Percentiles rank a stretch among this genome's conserved stretches.
Conservation (phyloP, 192 early-diverging fungal genomes). For the Dissophora globulifera region DNA sequence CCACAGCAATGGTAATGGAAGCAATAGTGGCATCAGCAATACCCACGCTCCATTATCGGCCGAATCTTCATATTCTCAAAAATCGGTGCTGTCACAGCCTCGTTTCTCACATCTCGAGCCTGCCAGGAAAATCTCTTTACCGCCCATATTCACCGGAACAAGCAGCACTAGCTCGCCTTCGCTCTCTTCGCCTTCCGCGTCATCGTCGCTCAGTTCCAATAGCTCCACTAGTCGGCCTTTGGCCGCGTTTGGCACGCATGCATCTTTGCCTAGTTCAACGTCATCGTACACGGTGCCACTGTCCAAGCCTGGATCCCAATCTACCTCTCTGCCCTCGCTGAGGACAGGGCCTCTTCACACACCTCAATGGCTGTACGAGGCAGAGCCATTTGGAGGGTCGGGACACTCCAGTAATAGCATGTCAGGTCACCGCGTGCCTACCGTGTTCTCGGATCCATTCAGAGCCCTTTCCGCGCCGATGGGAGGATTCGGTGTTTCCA, state of each 20-base stretch:
- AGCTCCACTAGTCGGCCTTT: constrained; percentile 16
- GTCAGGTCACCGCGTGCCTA: constrained; percentile 25
- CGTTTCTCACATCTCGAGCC: no score
- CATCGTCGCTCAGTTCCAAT: constrained; percentile 18
- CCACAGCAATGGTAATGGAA: constrained; percentile 14
- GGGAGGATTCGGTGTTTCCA: constrained; percentile 51
- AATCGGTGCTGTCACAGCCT: constrained; percentile 1
- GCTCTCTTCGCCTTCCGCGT: constrained; percentile 20
- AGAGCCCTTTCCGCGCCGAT: constrained; percentile 40
- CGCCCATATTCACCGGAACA: constrained; percentile 28
- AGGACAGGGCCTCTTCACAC: constrained; percentile 44
- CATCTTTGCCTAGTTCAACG: constrained; percentile 2
- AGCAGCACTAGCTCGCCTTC: constrained; percentile 7
- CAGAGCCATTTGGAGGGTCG: constrained; percentile 35
- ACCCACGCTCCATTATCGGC: no score
- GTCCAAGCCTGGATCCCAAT: constrained; percentile 22
- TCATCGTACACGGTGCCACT: constrained; percentile 31
- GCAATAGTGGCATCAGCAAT: no score
- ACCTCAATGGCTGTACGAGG: constrained; percentile 40
- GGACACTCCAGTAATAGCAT: constrained; percentile 10
- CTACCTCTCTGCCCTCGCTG: constrained; percentile 31
- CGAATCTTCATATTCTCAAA: constrained; percentile 4
- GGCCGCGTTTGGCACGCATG: constrained; percentile 1
- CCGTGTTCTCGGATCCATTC: constrained; percentile 46
- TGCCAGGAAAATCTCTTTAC: constrained; percentile 28